Evolutionary conservation across 2,329 filamentous ascomycete genomes (phyloP).

Genomic region (Penicillium sp.): DNA sequence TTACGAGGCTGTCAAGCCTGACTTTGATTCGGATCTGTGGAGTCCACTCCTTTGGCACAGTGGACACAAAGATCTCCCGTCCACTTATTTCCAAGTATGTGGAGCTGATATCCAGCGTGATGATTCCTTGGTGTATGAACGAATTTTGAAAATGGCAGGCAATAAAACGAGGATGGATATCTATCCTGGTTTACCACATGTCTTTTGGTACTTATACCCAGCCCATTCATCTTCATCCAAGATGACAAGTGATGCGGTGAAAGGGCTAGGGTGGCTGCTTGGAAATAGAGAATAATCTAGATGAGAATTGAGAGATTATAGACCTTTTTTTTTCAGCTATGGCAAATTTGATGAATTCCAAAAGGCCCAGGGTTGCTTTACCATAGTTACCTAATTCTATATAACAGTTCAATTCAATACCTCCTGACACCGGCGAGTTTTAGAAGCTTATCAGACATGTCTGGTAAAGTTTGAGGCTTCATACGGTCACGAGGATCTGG

Average conservation of each 20-base stretch:
- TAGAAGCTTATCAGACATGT: neutral
- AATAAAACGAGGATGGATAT: neutral
- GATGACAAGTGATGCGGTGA: neutral
- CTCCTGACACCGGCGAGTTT: too few relatives aligned
- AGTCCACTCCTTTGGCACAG: neutral
- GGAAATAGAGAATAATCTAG: too few relatives aligned
- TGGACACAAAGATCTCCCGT: neutral
- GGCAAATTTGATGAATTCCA: too few relatives aligned
- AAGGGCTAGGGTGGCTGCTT: neutral
- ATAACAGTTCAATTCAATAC: too few relatives aligned
- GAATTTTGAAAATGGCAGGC: neutral
- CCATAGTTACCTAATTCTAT: too few relatives aligned
- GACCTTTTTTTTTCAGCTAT: too few relatives aligned
- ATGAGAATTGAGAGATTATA: too few relatives aligned
- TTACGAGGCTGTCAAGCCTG: neutral
- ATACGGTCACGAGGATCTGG: neutral
- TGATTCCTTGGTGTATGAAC: neutral
- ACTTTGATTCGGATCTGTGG: neutral
- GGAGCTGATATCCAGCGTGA: neutral
- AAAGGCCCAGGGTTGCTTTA: too few relatives aligned
- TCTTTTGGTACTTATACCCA: neutral
- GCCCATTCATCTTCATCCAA: neutral
- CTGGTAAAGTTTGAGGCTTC: neutral
- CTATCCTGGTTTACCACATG: neutral
- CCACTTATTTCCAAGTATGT: neutral